Percentiles rank a stretch among this genome's conserved stretches.
Conservation (phyloP, 495 filamentous ascomycete species). For the Rhypophila decipiens region DNA sequence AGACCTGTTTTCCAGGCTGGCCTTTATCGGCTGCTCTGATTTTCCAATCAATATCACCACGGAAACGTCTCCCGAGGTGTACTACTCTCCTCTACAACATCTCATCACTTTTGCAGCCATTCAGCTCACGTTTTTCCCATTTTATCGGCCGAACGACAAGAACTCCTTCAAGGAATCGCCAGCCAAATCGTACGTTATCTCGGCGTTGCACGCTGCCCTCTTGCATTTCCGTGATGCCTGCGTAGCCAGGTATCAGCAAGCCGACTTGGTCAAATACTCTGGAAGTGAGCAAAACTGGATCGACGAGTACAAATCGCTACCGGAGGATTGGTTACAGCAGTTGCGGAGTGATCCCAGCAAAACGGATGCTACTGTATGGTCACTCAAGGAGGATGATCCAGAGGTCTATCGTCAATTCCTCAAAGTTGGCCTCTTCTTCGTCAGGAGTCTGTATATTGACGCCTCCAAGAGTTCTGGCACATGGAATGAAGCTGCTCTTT, state of each 20-base stretch:
- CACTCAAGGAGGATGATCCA: conserved; percentile 11
- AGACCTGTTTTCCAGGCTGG: conserved; percentile 22
- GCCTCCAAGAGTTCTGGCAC: conserved; percentile 8
- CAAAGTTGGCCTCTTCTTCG: conserved; percentile 15
- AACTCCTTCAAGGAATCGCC: background rate
- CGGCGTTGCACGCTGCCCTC: conserved; percentile 19
- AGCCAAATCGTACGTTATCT: conserved; percentile 18
- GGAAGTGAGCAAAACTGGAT: conserved; percentile 16
- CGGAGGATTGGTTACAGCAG: conserved; percentile 16
- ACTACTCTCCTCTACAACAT: conserved; percentile 19
- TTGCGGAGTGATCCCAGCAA: background rate
- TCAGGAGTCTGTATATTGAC: conserved; percentile 16
- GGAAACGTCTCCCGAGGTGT: background rate
- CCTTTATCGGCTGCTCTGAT: conserved; percentile 29
- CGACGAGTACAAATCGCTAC: conserved; percentile 12
- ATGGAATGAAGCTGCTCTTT: conserved; percentile 19
- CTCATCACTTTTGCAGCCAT: conserved; percentile 15
- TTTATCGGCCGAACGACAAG: conserved; percentile 5
- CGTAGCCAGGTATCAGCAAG: conserved; percentile 8
- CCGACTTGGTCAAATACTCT: conserved; percentile 5
- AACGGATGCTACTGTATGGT: background rate
- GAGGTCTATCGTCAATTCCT: conserved; percentile 22
- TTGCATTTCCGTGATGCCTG: conserved; percentile 28
- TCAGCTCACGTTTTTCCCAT: conserved; percentile 21
- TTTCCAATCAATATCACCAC: conserved; percentile 12